Percentiles rank a stretch among this genome's conserved stretches.
These are phyloP conservation scores for Protoeuglena noctilucae DNA, from an alignment of 139 green algal species.

Conservation along the genomic window DNA sequence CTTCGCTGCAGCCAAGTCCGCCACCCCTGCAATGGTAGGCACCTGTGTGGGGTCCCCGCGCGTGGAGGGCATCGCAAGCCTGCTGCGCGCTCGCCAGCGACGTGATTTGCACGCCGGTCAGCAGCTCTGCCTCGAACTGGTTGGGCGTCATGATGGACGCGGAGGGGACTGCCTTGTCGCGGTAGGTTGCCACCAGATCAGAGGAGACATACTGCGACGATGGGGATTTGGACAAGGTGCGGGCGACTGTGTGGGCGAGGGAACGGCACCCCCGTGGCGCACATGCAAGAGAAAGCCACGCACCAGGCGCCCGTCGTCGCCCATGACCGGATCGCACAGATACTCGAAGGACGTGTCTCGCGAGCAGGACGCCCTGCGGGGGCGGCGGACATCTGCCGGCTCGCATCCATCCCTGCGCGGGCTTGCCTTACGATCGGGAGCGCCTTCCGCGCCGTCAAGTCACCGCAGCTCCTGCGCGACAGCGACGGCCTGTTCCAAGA, in stretches of 20 bases:
- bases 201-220: not conserved
- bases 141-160: slow-evolving; percentile 4
- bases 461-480: not conserved
- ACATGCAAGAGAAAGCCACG: no score
- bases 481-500: not conserved
- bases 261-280: no score
- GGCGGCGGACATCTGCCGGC: no score
- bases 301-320: slow-evolving; percentile 1
- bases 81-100: not conserved
- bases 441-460: no score
- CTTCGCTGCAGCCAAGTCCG: no score
- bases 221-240: no score
- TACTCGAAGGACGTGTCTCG: not conserved
- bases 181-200: slow-evolving; percentile 4
- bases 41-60: not conserved
- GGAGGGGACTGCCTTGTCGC: not conserved
- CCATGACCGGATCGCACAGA: slow-evolving; percentile 5
- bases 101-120: not conserved
- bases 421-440: no score
- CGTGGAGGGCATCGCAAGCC: not conserved
- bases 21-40: no score
- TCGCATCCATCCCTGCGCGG: no score
- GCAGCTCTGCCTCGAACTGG: slow-evolving; percentile 7
- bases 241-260: no score
- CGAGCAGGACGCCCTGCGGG: no score